These are phyloP conservation scores for Hypoxylon sp. DNA, from an alignment of 2,329 filamentous ascomycete genomes.

Conservation along the genomic window DNA sequence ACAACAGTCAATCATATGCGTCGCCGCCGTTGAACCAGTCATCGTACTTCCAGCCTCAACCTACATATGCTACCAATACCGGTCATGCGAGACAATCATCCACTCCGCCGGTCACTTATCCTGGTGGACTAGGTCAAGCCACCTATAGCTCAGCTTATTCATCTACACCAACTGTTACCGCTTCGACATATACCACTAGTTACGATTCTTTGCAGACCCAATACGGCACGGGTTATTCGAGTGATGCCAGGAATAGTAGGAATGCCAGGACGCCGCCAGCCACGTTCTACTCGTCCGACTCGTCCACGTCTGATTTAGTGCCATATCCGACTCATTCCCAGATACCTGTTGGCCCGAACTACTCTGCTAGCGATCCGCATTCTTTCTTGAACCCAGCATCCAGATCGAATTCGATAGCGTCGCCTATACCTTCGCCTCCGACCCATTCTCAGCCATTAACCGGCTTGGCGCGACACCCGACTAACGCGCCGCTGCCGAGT, in stretches of 20 bases:
- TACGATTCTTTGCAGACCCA: conserved; percentile 52
- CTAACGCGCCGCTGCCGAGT: conserved; percentile 70
- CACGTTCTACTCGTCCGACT: conserved; percentile 52
- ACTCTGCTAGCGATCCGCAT: conserved; percentile 61
- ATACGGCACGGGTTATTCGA: conserved; percentile 51
- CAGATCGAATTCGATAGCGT: conserved; percentile 64
- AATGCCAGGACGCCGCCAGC: conserved; percentile 56
- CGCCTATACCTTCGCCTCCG: conserved; percentile 61
- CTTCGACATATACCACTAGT: conserved; percentile 42
- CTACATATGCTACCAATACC: conserved; percentile 44
- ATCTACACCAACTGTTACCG: conserved; percentile 41
- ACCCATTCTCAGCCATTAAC: conserved; percentile 58
- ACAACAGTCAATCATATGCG: conserved; percentile 54
- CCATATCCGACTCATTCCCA: conserved; percentile 66
- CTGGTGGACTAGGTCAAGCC: conserved; percentile 58
- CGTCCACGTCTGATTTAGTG: conserved; percentile 55
- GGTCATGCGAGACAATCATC: conserved; percentile 50
- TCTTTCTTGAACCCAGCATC: conserved; percentile 59
- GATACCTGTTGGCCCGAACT: conserved; percentile 66
- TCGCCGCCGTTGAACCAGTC: conserved; percentile 49
- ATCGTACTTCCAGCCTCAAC: conserved; percentile 50
- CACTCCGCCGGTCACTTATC: conserved; percentile 48
- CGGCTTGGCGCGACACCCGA: conserved; percentile 68
- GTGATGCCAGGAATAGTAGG: conserved; percentile 52
- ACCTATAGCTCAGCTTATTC: conserved; percentile 55